A percentile compares a stretch with the other conserved stretches of the same genome.
Conservation (phyloP, 371 early-diverging fungal species). For the Entomophthora muscae region DNA sequence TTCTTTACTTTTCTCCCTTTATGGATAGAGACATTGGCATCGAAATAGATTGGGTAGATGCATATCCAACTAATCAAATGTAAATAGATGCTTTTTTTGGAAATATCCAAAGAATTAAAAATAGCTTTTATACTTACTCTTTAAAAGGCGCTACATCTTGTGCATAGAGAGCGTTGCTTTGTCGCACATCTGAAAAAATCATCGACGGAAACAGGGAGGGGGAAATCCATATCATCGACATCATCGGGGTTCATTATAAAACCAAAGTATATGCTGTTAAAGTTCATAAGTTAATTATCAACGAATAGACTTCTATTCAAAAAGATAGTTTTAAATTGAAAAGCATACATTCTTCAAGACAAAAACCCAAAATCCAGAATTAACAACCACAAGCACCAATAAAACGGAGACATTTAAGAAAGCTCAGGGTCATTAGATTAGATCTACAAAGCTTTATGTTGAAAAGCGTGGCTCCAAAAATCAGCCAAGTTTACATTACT, state of each 20-base stretch:
- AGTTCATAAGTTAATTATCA: too few species aligned
- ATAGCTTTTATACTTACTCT: conserved; percentile 2
- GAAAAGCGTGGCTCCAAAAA: too few species aligned
- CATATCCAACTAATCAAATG: conserved; percentile 3
- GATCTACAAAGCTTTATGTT: too few species aligned
- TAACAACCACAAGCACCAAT: too few species aligned
- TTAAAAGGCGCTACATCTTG: neutral
- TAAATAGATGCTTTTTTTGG: neutral
- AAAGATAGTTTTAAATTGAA: too few species aligned
- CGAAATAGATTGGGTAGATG: conserved; percentile 7
- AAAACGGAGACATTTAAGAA: too few species aligned
- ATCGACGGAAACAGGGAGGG: conserved; percentile 6
- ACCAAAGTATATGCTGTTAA: neutral
- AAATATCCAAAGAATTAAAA: neutral
- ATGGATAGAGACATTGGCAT: neutral
- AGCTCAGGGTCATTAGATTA: too few species aligned
- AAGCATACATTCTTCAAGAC: too few species aligned
- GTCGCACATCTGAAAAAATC: conserved; percentile 1
- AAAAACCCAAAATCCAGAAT: too few species aligned
- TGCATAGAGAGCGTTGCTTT: neutral
- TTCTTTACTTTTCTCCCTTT: conserved; percentile 4
- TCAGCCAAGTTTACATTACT: too few species aligned
- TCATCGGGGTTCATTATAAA: conserved; percentile 7
- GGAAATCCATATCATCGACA: conserved; percentile 10
- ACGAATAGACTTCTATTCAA: too few species aligned